A percentile compares a stretch with the other conserved stretches of the same genome.
Conservation (phyloP, 2,329 filamentous ascomycete species). For the Clarireedia paspali region DNA sequence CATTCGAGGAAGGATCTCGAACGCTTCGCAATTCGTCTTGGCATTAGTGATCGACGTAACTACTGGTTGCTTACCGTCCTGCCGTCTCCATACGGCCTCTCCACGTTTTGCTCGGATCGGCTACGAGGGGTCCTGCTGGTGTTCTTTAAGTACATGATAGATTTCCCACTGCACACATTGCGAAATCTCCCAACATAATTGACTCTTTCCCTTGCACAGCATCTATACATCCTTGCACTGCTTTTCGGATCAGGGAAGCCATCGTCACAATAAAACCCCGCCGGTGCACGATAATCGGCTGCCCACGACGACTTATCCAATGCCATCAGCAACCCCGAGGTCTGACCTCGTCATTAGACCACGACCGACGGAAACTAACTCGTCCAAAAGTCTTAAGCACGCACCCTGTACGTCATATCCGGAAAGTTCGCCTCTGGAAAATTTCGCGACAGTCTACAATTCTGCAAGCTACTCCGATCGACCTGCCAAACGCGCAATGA, state of each 20-base stretch:
- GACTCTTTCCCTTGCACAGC: neutral
- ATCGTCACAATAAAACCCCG: neutral
- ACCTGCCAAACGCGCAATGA: constrained; percentile 28
- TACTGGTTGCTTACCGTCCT: neutral
- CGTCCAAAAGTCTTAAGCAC: constrained; percentile 23
- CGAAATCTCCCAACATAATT: neutral
- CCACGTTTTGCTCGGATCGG: neutral
- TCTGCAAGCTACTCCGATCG: constrained; percentile 15
- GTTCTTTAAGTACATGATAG: neutral
- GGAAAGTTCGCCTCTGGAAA: constrained; percentile 14
- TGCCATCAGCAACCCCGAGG: constrained; percentile 26
- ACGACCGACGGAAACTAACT: constrained; percentile 13
- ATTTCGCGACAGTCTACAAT: constrained; percentile 15
- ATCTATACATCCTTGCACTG: too few species aligned
- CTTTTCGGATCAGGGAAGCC: neutral
- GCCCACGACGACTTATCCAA: constrained; percentile 8
- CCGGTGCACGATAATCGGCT: neutral
- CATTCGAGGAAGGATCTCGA: neutral
- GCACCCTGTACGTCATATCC: constrained; percentile 23
- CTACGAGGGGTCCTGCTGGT: neutral
- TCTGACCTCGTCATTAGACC: constrained; percentile 25
- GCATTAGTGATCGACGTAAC: neutral
- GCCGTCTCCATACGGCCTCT: neutral
- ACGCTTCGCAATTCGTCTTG: neutral
- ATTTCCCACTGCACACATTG: neutral